Evolutionary conservation across 805 yeast species (phyloP).

Genomic region (Candida khao-thaluensis): DNA sequence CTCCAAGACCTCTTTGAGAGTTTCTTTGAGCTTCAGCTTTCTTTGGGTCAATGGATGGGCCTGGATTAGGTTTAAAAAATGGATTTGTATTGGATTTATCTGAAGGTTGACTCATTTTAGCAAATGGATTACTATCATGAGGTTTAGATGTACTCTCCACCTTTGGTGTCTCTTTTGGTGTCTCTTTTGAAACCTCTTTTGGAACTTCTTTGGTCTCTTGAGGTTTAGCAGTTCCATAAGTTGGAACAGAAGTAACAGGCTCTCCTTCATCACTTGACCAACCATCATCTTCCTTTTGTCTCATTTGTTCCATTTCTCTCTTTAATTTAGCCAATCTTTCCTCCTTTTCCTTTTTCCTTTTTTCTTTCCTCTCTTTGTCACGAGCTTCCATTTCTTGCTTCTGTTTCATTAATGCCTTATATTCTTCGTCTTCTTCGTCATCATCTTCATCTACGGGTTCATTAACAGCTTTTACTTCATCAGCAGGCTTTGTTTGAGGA

Average conservation of each 20-base stretch:
- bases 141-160: constrained; percentile 8
- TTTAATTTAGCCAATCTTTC: constrained; percentile 57
- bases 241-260: constrained; percentile 12
- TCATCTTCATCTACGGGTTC: constrained; percentile 12
- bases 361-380: constrained; percentile 43
- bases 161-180: constrained; percentile 10
- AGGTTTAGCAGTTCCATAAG: constrained; percentile 19
- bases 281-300: constrained; percentile 32
- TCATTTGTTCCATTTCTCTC: constrained; percentile 56
- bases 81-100: constrained; percentile 35
- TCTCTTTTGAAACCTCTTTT: neutral
- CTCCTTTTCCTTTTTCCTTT: constrained; percentile 58
- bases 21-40: constrained; percentile 70
- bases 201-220: neutral
- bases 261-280: constrained; percentile 15
- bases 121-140: constrained; percentile 51
- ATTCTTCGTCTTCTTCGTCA: constrained; percentile 47
- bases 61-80: constrained; percentile 51
- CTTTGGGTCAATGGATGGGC: constrained; percentile 45
- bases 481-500: constrained; percentile 12
- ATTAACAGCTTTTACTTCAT: constrained; percentile 11
- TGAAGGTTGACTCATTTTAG: constrained; percentile 26
- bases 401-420: constrained; percentile 48
- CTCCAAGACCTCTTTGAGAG: constrained; percentile 59
- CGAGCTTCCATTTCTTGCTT: constrained; percentile 45